Evolutionary conservation across 495 filamentous ascomycete species (phyloP), one percentile per base, ranked within the genome.

Genomic region (Entonaema liquescens): DNA sequence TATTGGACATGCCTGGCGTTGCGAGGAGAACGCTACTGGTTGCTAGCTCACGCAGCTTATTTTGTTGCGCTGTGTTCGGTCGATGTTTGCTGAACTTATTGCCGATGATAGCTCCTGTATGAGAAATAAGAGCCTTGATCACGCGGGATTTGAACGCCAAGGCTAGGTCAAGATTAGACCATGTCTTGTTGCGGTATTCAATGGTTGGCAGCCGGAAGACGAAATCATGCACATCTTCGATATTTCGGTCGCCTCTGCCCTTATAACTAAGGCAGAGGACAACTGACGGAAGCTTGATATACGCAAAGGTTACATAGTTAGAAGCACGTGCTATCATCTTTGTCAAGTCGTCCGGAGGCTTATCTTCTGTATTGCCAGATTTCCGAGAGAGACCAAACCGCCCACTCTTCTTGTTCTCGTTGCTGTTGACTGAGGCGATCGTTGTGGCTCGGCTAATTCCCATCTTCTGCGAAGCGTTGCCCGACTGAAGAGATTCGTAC

Each of bases 161-260:
- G 1, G 95, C 94, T 11, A 99, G 87, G 68, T 99, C 95, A 7
- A 98, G 88, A 77, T 98, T 98, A 17, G 95, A 98, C 95, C 95
- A 99, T 9, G 94, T 98, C 81, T 98, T 98, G 83, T 99, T 98
- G 55, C 92, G 87, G 78, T 97, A 98, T 77, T 99, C 95, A 40
- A 99, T 88, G 15, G 91, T 91, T 6, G 95, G 95, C 75, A 99
- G 88, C 19, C 93, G 90, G 86, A 99, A 99, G 65, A 98, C 95
- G 67, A 99, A 95, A 73, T 98, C 90, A 79, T 99, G 95, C 12
- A 99, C 89, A 78, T 99, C 95, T 81, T 97, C 92, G 55, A 99
- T 81, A 73, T 98, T 99, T 73, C 93, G 93, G 61, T 97, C 92
- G 47, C 93, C 93, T 78, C 91, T 95, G 65, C 96, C 95, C 78